These are phyloP conservation scores for cucumber (Cucumis sativus) DNA, from an alignment of 306 rosid genomes.

Conservation along the genomic window Cucumber_9930_V3 NC_026657.2:30296001-30296500, in stretches of 20 bases:
- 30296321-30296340: neutral
- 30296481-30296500: neutral
- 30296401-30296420: constrained; percentile 33
- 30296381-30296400: neutral
- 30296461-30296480: constrained; percentile 2
- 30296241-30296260: neutral
- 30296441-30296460: constrained; percentile 4
- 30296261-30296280: neutral
- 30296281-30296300: neutral
- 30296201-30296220: neutral
- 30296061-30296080: neutral
- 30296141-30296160: neutral
- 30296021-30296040: neutral
- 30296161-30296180: neutral
- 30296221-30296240: neutral
- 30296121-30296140: neutral
- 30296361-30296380: neutral
- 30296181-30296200: neutral
- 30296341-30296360: neutral
- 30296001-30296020: neutral
- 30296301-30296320: neutral
- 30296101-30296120: neutral
- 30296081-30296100: neutral
- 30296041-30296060: neutral
- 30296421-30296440: constrained; percentile 58